Evolutionary conservation across 805 yeast species (phyloP).

Genomic region (Nakazawaea anatomiae): DNA sequence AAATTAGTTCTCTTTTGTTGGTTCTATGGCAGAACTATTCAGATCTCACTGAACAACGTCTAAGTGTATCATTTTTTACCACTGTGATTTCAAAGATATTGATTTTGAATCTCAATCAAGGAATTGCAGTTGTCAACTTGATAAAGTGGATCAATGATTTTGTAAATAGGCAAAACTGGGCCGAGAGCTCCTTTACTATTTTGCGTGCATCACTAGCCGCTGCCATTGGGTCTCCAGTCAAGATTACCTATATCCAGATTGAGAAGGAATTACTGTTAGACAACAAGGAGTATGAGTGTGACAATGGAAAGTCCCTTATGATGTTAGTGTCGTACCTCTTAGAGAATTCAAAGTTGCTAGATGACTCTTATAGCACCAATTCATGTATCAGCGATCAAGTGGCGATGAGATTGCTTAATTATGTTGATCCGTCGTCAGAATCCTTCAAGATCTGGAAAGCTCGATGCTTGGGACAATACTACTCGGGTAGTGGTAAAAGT

Average conservation of each 20-base stretch:
- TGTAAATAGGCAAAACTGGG: background rate
- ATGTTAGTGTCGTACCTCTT: background rate
- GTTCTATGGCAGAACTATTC: slow-evolving; percentile 13
- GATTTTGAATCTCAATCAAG: background rate
- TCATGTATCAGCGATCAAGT: background rate
- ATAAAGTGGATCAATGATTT: background rate
- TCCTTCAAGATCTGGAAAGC: slow-evolving; percentile 26
- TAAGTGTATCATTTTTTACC: slow-evolving; percentile 14
- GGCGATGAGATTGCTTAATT: background rate
- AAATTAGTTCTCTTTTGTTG: slow-evolving; percentile 21
- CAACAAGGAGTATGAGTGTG: background rate
- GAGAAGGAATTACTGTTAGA: background rate
- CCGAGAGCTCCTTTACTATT: background rate
- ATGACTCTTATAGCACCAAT: background rate
- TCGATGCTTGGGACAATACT: slow-evolving; percentile 22
- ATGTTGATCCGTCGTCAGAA: slow-evolving; percentile 1
- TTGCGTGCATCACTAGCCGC: background rate
- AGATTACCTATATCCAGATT: background rate
- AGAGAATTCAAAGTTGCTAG: background rate
- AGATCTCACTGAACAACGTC: background rate
- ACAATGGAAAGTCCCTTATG: background rate
- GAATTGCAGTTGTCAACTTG: background rate
- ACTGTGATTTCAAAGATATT: slow-evolving; percentile 16
- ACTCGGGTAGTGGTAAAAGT: slow-evolving; percentile 18
- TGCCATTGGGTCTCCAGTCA: background rate